Base-by-base conservation (phyloP, 306 rosid genomes). In the Dicorynia guianensis region DNA sequence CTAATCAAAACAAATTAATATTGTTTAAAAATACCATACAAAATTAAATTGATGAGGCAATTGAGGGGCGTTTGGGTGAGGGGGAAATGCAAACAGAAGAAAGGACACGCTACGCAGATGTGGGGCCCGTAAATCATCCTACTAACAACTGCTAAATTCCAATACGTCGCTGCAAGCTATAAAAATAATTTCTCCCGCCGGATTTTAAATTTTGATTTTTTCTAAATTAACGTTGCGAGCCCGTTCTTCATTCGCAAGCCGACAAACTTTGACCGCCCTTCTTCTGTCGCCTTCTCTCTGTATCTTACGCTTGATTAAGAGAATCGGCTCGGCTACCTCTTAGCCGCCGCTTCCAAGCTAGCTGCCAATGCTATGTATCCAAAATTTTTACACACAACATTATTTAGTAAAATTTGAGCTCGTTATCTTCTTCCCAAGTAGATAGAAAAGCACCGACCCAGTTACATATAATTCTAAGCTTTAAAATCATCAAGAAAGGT, bases 261-360 rank as follows among this genome's bases (percentile, higher is more conserved):
- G 87, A 88, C 92, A 87, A 84, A 86, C 47, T 48, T 47, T 77
- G 84, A 87, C 89, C 87, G 90, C 80, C 89, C 83, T 80, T 84
- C 72, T 74, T 81, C 48, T 93, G 95, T 87, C 78, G 10, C 53
- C 72, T 89, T 76, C 80, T 82, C 44, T 68, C 20, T 84, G 71
- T 78, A 50, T 34, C 75, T 52, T 75, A 17, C 60, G 71, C 9
- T 67, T 59, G 35, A 9, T 50, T 40, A 10, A 33, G 39, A 50
- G 47, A 3, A 61, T 8, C 50, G 53, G 44, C 67, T 74, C 25
- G 47, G 68, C 53, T 68, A 25, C 25, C 15, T 4, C 74, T 64
- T 43, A 72, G 72, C 36, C 66, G 30, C 56, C 10, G 53, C 54
- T 63, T 14, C 7, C 36, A 11, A 6, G 35, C 50, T 72, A 18